These are phyloP conservation scores for Tuber borchii DNA, from an alignment of 495 filamentous ascomycete species.

Conservation along the genomic window DNA sequence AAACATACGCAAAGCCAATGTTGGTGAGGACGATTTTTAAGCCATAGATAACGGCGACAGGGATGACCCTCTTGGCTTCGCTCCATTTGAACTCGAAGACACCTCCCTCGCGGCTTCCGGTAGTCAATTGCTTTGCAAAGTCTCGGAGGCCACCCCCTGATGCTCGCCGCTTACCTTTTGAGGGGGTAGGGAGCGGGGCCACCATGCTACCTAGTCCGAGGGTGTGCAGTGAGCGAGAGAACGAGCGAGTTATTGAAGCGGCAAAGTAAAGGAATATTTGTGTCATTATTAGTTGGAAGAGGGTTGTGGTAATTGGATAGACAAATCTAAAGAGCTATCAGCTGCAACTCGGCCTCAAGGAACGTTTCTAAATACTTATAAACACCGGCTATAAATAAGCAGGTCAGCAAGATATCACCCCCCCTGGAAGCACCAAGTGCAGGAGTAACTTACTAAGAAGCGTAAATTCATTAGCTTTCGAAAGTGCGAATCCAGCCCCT, in stretches of 20 bases:
- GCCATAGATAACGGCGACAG: slow-evolving; percentile 47
- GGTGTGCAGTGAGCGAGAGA: slow-evolving; percentile 42
- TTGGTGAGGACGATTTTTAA: slow-evolving; percentile 50
- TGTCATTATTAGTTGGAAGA: slow-evolving; percentile 49
- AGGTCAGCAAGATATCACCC: slow-evolving; percentile 19
- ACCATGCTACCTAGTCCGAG: slow-evolving; percentile 44
- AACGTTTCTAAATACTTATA: slow-evolving; percentile 43
- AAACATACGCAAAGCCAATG: slow-evolving; percentile 48
- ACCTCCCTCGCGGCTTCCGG: slow-evolving; percentile 40
- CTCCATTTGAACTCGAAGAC: slow-evolving; percentile 49
- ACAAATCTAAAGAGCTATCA: slow-evolving; percentile 43
- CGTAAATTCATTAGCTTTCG: slow-evolving; percentile 50
- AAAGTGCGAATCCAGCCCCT: slow-evolving; percentile 46
- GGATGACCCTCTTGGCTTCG: slow-evolving; percentile 45
- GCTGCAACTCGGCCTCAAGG: neutral
- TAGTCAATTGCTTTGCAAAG: slow-evolving; percentile 42
- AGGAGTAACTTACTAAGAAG: slow-evolving; percentile 43
- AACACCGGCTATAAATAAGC: slow-evolving; percentile 46
- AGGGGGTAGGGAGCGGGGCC: slow-evolving; percentile 38
- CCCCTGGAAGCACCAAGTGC: neutral
- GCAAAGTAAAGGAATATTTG: slow-evolving; percentile 45
- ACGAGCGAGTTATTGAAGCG: slow-evolving; percentile 44
- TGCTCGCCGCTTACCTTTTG: slow-evolving; percentile 37
- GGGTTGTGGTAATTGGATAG: slow-evolving; percentile 49
- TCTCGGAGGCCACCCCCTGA: slow-evolving; percentile 44